These are phyloP conservation scores for Murraya paniculata DNA, from an alignment of 345 rosid species.

Conservation along the genomic window DNA sequence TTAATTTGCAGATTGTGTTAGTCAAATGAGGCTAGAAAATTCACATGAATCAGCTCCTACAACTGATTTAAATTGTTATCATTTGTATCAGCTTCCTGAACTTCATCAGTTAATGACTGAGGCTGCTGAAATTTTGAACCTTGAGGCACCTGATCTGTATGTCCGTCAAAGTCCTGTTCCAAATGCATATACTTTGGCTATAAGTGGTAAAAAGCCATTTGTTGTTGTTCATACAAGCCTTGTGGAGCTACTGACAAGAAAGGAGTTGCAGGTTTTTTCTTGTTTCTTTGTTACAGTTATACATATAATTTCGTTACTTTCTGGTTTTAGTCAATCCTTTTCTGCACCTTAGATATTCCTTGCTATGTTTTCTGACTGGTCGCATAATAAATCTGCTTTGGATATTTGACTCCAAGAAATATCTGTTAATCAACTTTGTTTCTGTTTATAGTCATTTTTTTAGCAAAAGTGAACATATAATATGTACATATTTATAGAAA, in stretches of 20 bases:
- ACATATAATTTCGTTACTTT: neutral
- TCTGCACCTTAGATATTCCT: neutral
- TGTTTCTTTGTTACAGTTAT: slow-evolving; percentile 3
- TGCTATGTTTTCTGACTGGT: neutral
- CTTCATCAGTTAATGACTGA: slow-evolving; percentile 79
- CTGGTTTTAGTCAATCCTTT: neutral
- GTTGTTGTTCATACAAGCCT: slow-evolving; percentile 89
- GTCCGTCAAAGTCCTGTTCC: slow-evolving; percentile 94
- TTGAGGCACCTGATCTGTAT: slow-evolving; percentile 86
- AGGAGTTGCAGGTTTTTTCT: slow-evolving; percentile 80
- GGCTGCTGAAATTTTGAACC: slow-evolving; percentile 75
- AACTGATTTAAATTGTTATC: neutral
- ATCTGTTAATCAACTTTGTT: neutral
- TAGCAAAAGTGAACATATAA: neutral
- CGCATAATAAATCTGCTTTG: neutral
- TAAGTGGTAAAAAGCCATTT: slow-evolving; percentile 87
- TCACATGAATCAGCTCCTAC: neutral
- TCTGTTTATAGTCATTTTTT: neutral
- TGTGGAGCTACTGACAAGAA: slow-evolving; percentile 80
- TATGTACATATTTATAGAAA: neutral
- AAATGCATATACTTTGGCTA: slow-evolving; percentile 87
- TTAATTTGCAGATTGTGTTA: neutral
- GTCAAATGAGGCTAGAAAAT: neutral
- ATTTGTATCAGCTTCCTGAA: slow-evolving; percentile 65
- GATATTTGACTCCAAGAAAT: neutral